Percentiles rank a stretch among this genome's conserved stretches.
phyloP scores from a whole-genome alignment of 768 basidiomycete species.

The Termitomyces sp. region DNA sequence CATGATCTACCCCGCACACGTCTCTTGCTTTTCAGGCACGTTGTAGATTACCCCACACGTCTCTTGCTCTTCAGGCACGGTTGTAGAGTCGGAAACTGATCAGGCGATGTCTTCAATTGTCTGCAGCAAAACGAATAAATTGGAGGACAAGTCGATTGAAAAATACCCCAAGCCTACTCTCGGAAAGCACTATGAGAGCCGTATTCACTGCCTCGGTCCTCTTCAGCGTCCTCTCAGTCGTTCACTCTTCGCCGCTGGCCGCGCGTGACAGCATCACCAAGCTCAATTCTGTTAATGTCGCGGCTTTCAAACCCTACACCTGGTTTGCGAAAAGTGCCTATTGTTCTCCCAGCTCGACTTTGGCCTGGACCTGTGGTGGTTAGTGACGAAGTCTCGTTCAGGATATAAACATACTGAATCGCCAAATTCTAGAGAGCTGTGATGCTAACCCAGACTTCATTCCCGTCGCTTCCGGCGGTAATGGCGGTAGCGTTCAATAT shows the following conservation, averaged over 20 bases:
- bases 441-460: conserved; percentile 33
- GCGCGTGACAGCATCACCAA: conserved; percentile 29
- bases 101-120: background rate
- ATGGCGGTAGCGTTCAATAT: conserved; percentile 30
- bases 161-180: background rate
- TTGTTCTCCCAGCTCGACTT: conserved; percentile 35
- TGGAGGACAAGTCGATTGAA: background rate
- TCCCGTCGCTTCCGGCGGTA: conserved; percentile 39
- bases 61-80: background rate
- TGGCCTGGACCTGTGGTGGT: conserved; percentile 51
- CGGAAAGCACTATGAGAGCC: background rate
- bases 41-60: background rate
- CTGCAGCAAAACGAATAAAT: background rate
- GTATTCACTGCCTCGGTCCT: background rate
- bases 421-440: conserved; percentile 26
- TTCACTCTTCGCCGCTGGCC: conserved; percentile 11
- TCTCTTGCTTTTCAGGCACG: background rate
- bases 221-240: conserved; percentile 1
- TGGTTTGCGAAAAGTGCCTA: conserved; percentile 47
- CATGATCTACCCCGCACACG: background rate
- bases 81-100: background rate
- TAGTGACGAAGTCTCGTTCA: conserved; percentile 5
- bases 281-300: conserved; percentile 34
- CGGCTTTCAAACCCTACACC: conserved; percentile 38
- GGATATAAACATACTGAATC: background rate